These are phyloP conservation scores for Calonectria leucothoes DNA, from an alignment of 2,329 filamentous ascomycete species.

Conservation along the genomic window DNA sequence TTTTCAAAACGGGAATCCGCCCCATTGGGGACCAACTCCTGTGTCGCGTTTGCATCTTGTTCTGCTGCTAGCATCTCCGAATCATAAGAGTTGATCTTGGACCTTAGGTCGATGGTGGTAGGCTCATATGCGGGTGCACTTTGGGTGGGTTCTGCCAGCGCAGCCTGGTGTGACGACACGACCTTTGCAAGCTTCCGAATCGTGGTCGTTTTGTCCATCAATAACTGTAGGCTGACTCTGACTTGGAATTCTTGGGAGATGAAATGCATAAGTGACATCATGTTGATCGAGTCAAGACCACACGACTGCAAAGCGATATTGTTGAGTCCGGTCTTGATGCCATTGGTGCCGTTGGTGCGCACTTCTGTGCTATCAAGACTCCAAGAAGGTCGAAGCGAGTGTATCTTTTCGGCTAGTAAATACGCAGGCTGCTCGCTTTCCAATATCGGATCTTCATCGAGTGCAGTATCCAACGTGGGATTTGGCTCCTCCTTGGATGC, in stretches of 20 bases:
- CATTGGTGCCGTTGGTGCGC: background rate
- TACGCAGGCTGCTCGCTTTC: background rate
- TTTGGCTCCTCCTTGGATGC: slow-evolving; percentile 16
- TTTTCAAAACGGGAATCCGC: too few relatives aligned
- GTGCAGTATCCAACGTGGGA: background rate
- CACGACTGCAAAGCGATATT: background rate
- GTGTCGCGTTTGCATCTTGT: background rate
- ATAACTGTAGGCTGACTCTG: background rate
- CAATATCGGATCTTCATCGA: background rate
- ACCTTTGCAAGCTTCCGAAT: background rate
- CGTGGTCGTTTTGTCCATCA: background rate
- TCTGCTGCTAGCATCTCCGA: background rate
- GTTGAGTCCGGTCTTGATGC: background rate
- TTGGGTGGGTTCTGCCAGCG: background rate
- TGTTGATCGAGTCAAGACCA: background rate
- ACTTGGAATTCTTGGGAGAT: background rate
- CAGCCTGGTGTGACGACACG: background rate
- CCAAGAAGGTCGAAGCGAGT: background rate
- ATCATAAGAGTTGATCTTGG: background rate
- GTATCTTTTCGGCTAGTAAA: background rate
- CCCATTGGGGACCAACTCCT: too few relatives aligned
- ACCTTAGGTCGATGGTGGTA: background rate
- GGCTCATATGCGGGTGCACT: too few relatives aligned
- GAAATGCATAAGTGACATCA: background rate
- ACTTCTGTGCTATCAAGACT: background rate